These are phyloP conservation scores for Mortierella sp. DNA, from an alignment of 371 early-diverging fungal species.

Conservation along the genomic window DNA sequence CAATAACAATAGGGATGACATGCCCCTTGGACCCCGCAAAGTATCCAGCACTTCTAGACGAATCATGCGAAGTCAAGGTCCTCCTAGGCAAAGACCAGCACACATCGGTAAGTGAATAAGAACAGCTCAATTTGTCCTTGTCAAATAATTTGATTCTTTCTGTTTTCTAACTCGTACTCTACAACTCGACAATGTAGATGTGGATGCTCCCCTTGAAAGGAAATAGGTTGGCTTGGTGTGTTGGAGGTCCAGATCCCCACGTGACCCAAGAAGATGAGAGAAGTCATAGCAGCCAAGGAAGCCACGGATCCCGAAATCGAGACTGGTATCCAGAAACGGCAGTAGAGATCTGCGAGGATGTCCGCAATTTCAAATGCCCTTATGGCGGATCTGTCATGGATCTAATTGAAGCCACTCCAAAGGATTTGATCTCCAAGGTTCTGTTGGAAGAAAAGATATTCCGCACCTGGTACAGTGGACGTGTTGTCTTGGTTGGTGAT, in stretches of 20 bases:
- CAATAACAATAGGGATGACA: conserved; percentile 36
- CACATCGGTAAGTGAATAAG: conserved; percentile 44
- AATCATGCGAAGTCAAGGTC: conserved; percentile 52
- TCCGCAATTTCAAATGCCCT: conserved; percentile 54
- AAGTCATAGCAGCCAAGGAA: conserved; percentile 10
- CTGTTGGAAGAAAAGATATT: conserved; percentile 50
- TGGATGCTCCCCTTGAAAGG: conserved; percentile 53
- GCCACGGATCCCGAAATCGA: conserved; percentile 26
- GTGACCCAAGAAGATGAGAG: conserved; percentile 20
- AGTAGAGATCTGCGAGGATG: conserved; percentile 51
- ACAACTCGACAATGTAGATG: conserved; percentile 30
- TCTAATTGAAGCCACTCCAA: conserved; percentile 44
- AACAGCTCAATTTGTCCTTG: background rate
- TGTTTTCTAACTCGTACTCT: background rate
- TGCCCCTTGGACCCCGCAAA: conserved; percentile 43
- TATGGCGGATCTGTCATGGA: conserved; percentile 48
- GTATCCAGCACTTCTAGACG: conserved; percentile 47
- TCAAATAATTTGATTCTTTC: too few species aligned
- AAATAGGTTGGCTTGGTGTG: conserved; percentile 54
- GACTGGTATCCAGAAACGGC: conserved; percentile 54
- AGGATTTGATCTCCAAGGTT: conserved; percentile 42
- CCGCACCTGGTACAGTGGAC: conserved; percentile 49
- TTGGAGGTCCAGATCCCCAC: conserved; percentile 56
- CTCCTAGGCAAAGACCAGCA: conserved; percentile 54
- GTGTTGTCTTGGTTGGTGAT: conserved; percentile 54